Evolutionary conservation across 768 basidiomycete species (phyloP).

Genomic region (Lyophyllum shimeji): DNA sequence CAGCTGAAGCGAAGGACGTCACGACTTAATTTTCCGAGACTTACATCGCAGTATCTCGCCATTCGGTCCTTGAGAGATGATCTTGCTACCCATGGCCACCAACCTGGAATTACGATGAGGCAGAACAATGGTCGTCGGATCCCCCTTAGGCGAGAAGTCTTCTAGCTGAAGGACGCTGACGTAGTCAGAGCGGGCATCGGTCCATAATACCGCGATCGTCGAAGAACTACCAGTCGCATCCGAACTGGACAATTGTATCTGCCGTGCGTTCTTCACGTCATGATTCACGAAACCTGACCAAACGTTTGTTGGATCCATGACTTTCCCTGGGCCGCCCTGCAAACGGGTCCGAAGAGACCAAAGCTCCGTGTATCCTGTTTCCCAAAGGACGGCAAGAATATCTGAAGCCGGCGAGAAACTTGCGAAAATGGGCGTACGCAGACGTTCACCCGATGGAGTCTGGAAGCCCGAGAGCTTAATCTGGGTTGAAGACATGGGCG

Average conservation of each 20-base stretch:
- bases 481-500: slow-evolving; percentile 86
- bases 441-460: slow-evolving; percentile 12
- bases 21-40: slow-evolving; percentile 13
- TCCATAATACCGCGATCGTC: slow-evolving; percentile 40
- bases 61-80: slow-evolving; percentile 42
- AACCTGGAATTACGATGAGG: slow-evolving; percentile 49
- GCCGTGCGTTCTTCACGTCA: slow-evolving; percentile 28
- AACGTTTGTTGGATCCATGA: slow-evolving; percentile 51
- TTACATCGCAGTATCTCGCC: slow-evolving; percentile 53
- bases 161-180: slow-evolving; percentile 28
- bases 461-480: slow-evolving; percentile 29
- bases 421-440: slow-evolving; percentile 62
- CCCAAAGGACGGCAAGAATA: slow-evolving; percentile 66
- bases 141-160: slow-evolving; percentile 4
- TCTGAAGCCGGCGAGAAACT: slow-evolving; percentile 61
- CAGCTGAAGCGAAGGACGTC: slow-evolving; percentile 1
- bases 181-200: slow-evolving; percentile 30
- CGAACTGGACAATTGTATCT: slow-evolving; percentile 24
- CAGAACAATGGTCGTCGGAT: slow-evolving; percentile 24
- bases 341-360: slow-evolving; percentile 71
- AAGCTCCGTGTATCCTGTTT: slow-evolving; percentile 63
- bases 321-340: slow-evolving; percentile 52
- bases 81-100: slow-evolving; percentile 27
- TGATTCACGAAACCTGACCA: slow-evolving; percentile 33
- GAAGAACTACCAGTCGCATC: slow-evolving; percentile 15